phyloP scores from a whole-genome alignment of 164 flowering plant species.

The Sextonia rubra region DNA sequence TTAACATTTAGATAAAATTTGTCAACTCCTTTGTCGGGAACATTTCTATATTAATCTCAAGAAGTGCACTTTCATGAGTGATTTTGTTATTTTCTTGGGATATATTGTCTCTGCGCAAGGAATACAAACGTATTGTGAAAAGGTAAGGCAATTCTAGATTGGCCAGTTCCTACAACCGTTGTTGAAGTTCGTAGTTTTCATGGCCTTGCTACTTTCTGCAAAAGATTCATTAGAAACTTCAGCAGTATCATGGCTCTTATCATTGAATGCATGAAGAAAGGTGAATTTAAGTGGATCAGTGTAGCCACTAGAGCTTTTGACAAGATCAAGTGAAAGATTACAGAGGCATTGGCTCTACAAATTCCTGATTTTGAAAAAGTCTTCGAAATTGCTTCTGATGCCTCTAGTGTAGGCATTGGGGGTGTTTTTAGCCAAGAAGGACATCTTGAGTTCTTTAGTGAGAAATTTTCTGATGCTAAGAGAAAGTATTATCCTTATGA shows the following conservation, averaged over 20 bases:
- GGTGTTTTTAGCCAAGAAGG: not conserved
- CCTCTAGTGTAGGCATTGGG: conserved; percentile 1
- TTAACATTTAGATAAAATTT: conserved; percentile 1
- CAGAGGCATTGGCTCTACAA: not conserved
- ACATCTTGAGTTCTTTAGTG: not conserved
- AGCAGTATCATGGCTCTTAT: not conserved
- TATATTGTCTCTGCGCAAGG: not conserved
- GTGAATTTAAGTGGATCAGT: not conserved
- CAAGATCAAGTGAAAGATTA: not conserved
- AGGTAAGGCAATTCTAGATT: not conserved
- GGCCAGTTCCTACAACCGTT: not conserved
- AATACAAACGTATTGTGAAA: not conserved
- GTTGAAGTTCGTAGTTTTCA: not conserved
- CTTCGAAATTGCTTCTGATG: conserved; percentile 5
- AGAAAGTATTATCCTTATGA: conserved; percentile 2
- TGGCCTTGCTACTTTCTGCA: not conserved
- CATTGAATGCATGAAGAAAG: not conserved
- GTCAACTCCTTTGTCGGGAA: not conserved
- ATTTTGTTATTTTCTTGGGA: not conserved
- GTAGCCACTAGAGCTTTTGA: not conserved
- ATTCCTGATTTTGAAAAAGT: not conserved
- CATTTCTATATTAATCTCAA: not conserved
- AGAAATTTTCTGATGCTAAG: not conserved
- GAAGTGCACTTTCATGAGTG: not conserved
- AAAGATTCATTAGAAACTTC: not conserved